Evolutionary conservation across 2,329 filamentous ascomycete genomes (phyloP).

Genomic region (Tolypocladium pustulatum): DNA sequence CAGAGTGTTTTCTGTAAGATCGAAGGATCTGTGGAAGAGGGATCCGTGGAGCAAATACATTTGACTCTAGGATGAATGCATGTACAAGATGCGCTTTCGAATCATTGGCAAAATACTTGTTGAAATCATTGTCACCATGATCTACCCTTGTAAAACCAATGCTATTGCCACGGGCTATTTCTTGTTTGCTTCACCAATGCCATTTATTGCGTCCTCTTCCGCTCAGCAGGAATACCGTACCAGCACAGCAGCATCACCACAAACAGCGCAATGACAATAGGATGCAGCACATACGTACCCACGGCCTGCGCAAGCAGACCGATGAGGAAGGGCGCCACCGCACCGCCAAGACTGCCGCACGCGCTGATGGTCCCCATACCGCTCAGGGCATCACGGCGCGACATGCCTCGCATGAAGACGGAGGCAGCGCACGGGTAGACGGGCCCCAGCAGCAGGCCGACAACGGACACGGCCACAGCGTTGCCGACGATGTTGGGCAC

Average conservation of each 20-base stretch:
- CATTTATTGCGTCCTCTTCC: conserved; percentile 49
- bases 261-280: conserved; percentile 58
- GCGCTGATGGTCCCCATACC: conserved; percentile 58
- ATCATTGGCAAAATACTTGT: too few relatives aligned
- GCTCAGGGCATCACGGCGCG: conserved; percentile 47
- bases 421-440: conserved; percentile 66
- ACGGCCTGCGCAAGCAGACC: conserved; percentile 51
- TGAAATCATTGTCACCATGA: not conserved
- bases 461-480: conserved; percentile 55
- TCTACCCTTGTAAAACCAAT: too few relatives aligned
- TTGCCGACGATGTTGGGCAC: conserved; percentile 66
- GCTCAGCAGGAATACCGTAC: conserved; percentile 44
- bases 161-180: not conserved
- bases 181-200: not conserved
- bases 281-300: conserved; percentile 55
- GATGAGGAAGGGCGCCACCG: conserved; percentile 55
- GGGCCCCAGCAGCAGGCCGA: conserved; percentile 68
- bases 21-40: too few relatives aligned
- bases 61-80: too few relatives aligned
- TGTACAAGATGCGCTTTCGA: too few relatives aligned
- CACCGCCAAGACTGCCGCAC: conserved; percentile 59
- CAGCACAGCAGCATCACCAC: conserved; percentile 55
- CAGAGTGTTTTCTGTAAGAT: too few relatives aligned
- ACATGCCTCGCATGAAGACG: conserved; percentile 51
- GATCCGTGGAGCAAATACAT: too few relatives aligned